Conservation (phyloP, 2,329 filamentous ascomycete genomes). For the Simplicillium sp. region DNA sequence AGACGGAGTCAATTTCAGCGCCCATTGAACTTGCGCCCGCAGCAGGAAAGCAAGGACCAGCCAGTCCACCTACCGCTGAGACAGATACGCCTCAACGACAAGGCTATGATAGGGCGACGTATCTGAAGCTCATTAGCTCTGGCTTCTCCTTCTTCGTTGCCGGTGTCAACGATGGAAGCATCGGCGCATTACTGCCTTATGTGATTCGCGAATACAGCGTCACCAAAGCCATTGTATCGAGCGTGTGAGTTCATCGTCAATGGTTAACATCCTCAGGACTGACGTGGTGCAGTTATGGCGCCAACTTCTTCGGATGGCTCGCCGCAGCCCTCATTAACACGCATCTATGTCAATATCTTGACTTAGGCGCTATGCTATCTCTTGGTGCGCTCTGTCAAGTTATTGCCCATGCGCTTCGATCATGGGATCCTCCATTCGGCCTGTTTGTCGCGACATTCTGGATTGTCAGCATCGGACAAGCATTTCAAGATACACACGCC, state of each 20-base stretch:
- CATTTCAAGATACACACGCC: conserved; percentile 53
- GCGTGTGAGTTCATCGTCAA: conserved; percentile 28
- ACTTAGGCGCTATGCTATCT: conserved; percentile 45
- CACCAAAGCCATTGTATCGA: conserved; percentile 38
- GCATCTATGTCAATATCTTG: conserved; percentile 39
- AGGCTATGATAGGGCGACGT: conserved; percentile 12
- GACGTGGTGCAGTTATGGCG: conserved; percentile 31
- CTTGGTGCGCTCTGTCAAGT: conserved; percentile 48
- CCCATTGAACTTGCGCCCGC: too few relatives aligned
- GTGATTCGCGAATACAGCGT: conserved; percentile 47
- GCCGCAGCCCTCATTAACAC: conserved; percentile 47
- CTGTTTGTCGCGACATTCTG: conserved; percentile 50
- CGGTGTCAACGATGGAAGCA: conserved; percentile 54
- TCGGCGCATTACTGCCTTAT: conserved; percentile 55
- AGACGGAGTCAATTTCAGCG: too few relatives aligned
- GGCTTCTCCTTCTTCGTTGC: conserved; percentile 57
- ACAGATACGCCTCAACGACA: background rate
- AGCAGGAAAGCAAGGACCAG: too few relatives aligned
- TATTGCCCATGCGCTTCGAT: conserved; percentile 40
- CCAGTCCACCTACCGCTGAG: background rate
- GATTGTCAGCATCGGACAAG: conserved; percentile 48
- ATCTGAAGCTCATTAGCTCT: conserved; percentile 42
- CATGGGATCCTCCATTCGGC: conserved; percentile 46
- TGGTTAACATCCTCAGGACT: background rate
- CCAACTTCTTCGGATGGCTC: conserved; percentile 52